Conservation (phyloP, 305 asterid species). For the Solanum hybrid region DNA sequence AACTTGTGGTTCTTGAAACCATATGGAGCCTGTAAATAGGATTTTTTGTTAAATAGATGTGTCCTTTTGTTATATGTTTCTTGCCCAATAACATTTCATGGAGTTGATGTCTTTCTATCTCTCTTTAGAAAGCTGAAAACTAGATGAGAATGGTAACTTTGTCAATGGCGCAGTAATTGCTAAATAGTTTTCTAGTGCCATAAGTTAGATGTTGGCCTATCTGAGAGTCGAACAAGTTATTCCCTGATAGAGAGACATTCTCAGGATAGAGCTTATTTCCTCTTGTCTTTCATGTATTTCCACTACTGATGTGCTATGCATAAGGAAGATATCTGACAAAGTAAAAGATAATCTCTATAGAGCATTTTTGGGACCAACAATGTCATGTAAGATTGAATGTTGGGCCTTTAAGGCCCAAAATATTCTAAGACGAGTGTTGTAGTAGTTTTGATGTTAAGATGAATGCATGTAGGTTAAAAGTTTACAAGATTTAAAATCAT, state of each 20-base stretch:
- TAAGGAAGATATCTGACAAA: background rate
- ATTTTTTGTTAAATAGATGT: background rate
- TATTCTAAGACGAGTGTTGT: background rate
- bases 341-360: background rate
- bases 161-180: background rate
- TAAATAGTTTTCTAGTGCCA: background rate
- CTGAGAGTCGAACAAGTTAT: background rate
- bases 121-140: background rate
- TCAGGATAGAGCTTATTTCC: background rate
- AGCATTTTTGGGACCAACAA: background rate
- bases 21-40: background rate
- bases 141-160: background rate
- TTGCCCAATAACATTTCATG: background rate
- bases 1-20: background rate
- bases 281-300: background rate
- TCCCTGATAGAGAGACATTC: background rate
- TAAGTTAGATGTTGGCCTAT: background rate
- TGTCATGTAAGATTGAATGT: background rate
- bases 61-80: background rate
- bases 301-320: background rate
- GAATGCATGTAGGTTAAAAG: background rate
- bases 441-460: background rate
- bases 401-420: background rate
- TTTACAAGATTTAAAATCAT: background rate
- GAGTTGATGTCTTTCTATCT: background rate